Base-by-base conservation (phyloP, 352 stramenopile genomes). In the Blastocystis sp. region DNA sequence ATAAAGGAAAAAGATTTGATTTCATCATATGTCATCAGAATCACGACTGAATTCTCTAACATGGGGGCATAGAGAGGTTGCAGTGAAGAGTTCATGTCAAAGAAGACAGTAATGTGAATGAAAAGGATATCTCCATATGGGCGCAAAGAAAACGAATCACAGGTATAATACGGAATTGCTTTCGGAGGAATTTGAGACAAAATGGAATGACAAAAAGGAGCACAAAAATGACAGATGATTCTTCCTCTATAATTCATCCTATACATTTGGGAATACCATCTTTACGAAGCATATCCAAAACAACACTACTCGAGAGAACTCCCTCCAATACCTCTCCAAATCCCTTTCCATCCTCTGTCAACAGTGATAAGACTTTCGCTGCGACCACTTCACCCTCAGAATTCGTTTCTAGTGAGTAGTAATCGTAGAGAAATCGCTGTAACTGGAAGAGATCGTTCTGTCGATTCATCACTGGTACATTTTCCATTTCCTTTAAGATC, bases 1-100 rank as follows among this genome's bases (percentile, higher is more conserved):
- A 81, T 33, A 44, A 81, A 81, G 6, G 70, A 64, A 22, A 81
- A 81, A 7, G 70, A 62, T 40, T 81, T 81, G 44, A 81, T 64
- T 22, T 81, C 70, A 40, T 81, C 70, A 40, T 59, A 81, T 15
- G 30, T 37, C 70, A 81, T 81, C 4, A 81, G 53, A n/a, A 54
- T 60, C 1, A 81, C 48, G 7, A 81, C 42, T 5, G 70, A 81
- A 42, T 81, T 81, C 4, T 81, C 70, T 11, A 81, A 35, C 1
- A 81, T 22, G 30, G 70, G 70, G 9, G 54, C 70, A 33, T 81
- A 81, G 19, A 81, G 70, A 11, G 70, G n/a, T 37, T 66, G 53
- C 11, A 81, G 53, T 33, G 70, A 64, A 17, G 70, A 81, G 17
- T 81, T 22, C 4, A 57, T 27, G 42, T 81, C 42, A 64, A 70